phyloP scores from a whole-genome alignment of 768 basidiomycete species.

The Suillus decipiens region DNA sequence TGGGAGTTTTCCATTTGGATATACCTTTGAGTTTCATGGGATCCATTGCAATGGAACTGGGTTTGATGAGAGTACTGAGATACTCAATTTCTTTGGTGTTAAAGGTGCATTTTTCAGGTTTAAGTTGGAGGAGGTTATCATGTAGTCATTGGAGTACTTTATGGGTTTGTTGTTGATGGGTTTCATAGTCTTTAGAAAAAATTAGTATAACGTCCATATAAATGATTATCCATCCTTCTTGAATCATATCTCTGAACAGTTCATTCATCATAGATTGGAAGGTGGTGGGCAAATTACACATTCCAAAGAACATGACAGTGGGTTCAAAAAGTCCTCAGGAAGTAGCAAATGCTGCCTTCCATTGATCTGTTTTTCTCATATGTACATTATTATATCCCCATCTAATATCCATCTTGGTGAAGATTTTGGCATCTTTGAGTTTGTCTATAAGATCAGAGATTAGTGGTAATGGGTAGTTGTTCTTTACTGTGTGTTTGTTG shows the following conservation, averaged over 20 bases:
- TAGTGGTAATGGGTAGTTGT: background rate
- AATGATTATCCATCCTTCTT: too few species aligned
- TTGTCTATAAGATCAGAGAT: slow-evolving; percentile 15
- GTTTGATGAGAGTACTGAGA: background rate
- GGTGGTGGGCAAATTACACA: slow-evolving; percentile 18
- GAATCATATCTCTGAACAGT: slow-evolving; percentile 8
- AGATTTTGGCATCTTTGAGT: slow-evolving; percentile 13
- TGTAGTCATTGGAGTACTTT: slow-evolving; percentile 30
- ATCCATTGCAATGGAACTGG: background rate
- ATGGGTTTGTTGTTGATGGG: slow-evolving; percentile 15
- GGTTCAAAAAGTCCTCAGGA: background rate
- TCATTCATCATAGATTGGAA: slow-evolving; percentile 35
- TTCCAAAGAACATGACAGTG: slow-evolving; percentile 11
- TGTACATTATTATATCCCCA: background rate
- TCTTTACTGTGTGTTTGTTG: slow-evolving; percentile 13
- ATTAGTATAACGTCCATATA: too few species aligned
- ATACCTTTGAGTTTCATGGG: background rate
- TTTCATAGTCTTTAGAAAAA: slow-evolving; percentile 5
- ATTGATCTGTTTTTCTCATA: background rate
- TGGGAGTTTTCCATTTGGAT: background rate
- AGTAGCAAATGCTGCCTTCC: background rate
- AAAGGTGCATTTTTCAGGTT: background rate
- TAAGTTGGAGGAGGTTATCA: slow-evolving; percentile 35
- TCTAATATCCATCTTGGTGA: slow-evolving; percentile 20
- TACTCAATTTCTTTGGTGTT: background rate